These are phyloP conservation scores for Boletus vermiculosoides DNA, from an alignment of 768 basidiomycete genomes.

Conservation along the genomic window DNA sequence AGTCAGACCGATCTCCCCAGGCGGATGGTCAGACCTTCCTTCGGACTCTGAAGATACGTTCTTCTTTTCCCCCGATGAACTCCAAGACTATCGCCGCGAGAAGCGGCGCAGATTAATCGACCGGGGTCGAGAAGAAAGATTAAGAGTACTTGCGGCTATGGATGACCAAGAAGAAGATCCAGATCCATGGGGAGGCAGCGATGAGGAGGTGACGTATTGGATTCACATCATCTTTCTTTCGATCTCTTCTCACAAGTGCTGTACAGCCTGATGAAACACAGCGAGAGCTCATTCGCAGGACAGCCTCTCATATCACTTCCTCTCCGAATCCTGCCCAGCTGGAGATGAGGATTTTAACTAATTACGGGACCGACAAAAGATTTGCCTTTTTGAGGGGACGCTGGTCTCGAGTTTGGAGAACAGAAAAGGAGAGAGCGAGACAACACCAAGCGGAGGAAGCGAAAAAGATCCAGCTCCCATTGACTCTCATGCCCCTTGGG, in stretches of 20 bases:
- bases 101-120: conserved; percentile 68
- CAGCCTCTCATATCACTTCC: conserved; percentile 62
- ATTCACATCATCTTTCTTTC: background rate
- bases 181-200: conserved; percentile 65
- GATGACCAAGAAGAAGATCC: conserved; percentile 40
- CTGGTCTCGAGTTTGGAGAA: conserved; percentile 65
- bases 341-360: conserved; percentile 86
- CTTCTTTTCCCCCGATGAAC: conserved; percentile 67
- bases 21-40: conserved; percentile 82
- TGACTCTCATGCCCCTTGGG: conserved; percentile 38
- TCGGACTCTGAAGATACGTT: conserved; percentile 87
- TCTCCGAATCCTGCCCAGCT: conserved; percentile 80
- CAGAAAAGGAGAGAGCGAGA: conserved; percentile 48
- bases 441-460: conserved; percentile 24
- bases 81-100: conserved; percentile 61
- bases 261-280: conserved; percentile 59
- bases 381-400: conserved; percentile 83
- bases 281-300: conserved; percentile 68
- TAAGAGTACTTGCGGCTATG: conserved; percentile 52
- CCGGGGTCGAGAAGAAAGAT: conserved; percentile 58
- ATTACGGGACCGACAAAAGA: conserved; percentile 72
- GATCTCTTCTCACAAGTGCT: conserved; percentile 8
- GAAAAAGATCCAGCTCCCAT: conserved; percentile 13
- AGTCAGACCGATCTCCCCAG: conserved; percentile 41
- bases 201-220: conserved; percentile 58